A percentile compares a stretch with the other conserved stretches of the same genome.
These are phyloP conservation scores for Solanum piurae DNA, from an alignment of 257 asterid genomes.

Conservation along the genomic window DNA sequence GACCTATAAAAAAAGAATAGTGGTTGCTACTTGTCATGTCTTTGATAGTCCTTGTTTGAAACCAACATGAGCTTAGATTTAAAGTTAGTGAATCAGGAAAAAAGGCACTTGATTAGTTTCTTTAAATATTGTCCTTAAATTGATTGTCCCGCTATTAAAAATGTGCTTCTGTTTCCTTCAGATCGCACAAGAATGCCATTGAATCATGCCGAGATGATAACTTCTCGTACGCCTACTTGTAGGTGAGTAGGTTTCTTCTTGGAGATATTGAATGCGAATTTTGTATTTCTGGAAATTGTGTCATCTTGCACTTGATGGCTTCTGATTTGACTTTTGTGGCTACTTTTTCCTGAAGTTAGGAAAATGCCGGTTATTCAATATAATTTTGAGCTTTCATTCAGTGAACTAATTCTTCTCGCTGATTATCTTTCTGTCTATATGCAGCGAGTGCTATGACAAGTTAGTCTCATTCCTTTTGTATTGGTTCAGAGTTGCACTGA, in stretches of 20 bases:
- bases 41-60: background rate
- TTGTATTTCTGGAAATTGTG: background rate
- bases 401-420: background rate
- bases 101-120: background rate
- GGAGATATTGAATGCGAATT: background rate
- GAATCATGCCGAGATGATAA: conserved; percentile 69
- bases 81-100: background rate
- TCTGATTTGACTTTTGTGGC: background rate
- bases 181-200: conserved; percentile 73
- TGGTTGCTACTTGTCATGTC: background rate
- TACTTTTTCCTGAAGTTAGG: background rate
- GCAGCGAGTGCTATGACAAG: conserved; percentile 85
- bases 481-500: conserved; percentile 86
- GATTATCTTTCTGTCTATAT: conserved; percentile 1
- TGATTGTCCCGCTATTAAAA: background rate
- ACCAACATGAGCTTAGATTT: background rate
- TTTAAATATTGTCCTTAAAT: background rate
- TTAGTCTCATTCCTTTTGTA: conserved; percentile 74
- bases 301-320: background rate
- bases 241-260: conserved; percentile 28
- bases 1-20: background rate
- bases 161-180: conserved; percentile 21
- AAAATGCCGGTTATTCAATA: background rate
- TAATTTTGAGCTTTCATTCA: background rate
- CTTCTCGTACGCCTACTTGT: conserved; percentile 62